Evolutionary conservation across 2,329 filamentous ascomycete species (phyloP).

Genomic region (Paraphoma chrysanthemicola): DNA sequence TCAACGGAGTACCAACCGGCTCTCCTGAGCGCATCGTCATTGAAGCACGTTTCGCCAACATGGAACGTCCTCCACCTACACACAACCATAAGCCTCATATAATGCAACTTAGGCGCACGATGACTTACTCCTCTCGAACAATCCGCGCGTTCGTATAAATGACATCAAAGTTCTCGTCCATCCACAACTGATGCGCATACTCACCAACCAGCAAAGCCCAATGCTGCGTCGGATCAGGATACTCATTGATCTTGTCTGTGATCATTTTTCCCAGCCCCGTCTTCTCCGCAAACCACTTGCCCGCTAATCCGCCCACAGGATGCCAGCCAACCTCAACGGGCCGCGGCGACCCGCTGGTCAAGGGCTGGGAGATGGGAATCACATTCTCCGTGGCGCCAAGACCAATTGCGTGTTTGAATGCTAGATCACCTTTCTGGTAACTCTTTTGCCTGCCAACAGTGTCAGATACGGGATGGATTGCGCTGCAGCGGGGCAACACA

Average conservation of each 20-base stretch:
- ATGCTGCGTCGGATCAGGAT: conserved; percentile 67
- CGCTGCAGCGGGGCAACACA: neutral
- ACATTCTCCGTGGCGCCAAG: conserved; percentile 56
- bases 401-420: conserved; percentile 54
- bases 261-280: conserved; percentile 64
- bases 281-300: conserved; percentile 66
- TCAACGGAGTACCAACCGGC: conserved; percentile 4
- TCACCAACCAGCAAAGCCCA: conserved; percentile 66
- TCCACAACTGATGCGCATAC: conserved; percentile 66
- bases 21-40: conserved; percentile 16
- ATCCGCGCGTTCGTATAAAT: conserved; percentile 61
- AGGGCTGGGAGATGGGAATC: conserved; percentile 50
- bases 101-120: neutral
- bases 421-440: conserved; percentile 48
- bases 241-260: conserved; percentile 61
- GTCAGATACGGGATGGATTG: conserved; percentile 1
- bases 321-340: conserved; percentile 65
- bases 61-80: conserved; percentile 13
- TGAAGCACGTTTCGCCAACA: conserved; percentile 15
- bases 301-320: conserved; percentile 62
- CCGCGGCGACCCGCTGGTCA: conserved; percentile 48
- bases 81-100: neutral
- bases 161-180: conserved; percentile 64
- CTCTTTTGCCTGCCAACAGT: conserved; percentile 9
- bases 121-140: conserved; percentile 7